These are phyloP conservation scores for Rutstroemia sp. DNA, from an alignment of 2,329 filamentous ascomycete genomes.

Conservation along the genomic window DNA sequence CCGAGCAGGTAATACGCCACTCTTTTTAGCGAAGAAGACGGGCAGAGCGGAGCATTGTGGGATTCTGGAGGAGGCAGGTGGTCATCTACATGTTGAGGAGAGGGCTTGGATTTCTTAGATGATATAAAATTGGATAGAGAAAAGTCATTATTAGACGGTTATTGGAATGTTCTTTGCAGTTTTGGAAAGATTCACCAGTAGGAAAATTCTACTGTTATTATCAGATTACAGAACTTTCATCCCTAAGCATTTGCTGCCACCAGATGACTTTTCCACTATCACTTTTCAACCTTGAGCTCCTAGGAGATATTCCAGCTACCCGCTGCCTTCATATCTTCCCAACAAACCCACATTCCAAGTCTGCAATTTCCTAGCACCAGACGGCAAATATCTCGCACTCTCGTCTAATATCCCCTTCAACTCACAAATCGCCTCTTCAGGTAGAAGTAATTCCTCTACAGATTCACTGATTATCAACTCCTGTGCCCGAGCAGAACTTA, in stretches of 20 bases:
- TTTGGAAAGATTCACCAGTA: neutral
- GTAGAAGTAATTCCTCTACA: constrained; percentile 51
- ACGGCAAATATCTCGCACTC: constrained; percentile 47
- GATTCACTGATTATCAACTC: constrained; percentile 13
- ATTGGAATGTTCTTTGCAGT: neutral
- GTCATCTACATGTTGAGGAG: constrained; percentile 50
- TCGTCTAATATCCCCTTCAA: constrained; percentile 32
- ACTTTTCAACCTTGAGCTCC: too few species aligned
- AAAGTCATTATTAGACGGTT: neutral
- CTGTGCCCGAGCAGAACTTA: constrained; percentile 10
- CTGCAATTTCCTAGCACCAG: constrained; percentile 48
- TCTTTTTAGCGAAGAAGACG: constrained; percentile 55
- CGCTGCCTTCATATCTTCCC: constrained; percentile 42
- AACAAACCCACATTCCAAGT: constrained; percentile 63
- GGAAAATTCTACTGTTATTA: too few species aligned
- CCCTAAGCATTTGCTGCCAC: too few species aligned
- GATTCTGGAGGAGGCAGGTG: constrained; percentile 51
- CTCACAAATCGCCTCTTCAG: constrained; percentile 40
- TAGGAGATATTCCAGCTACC: too few species aligned
- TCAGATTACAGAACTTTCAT: too few species aligned
- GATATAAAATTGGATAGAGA: neutral
- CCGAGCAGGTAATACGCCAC: constrained; percentile 56
- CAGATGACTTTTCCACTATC: too few species aligned
- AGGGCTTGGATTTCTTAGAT: constrained; percentile 13
- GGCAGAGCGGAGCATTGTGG: constrained; percentile 46